Base-by-base conservation (phyloP, 2,329 filamentous ascomycete species). In the Phialophora macrospora region DNA sequence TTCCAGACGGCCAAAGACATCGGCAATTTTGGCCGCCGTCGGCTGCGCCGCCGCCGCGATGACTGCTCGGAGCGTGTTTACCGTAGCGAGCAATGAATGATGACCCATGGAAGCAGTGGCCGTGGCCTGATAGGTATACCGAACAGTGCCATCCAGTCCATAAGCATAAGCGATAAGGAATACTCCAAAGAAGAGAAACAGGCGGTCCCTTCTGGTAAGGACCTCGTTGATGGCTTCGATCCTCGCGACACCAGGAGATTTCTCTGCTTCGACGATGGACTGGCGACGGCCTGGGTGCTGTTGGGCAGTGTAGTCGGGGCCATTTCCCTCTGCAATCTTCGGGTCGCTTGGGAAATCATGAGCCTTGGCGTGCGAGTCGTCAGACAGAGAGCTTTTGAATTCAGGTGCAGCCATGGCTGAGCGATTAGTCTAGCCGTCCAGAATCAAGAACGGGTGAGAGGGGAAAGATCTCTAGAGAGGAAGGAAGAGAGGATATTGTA, bases 101-200 rank as follows among this genome's bases (percentile, higher is more conserved):
- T 80, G 66, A 3, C 75, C 73, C 69, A 84, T 87, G 34, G 75
- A 79, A 0, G 81, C 79, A 0, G 85, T 86, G 0, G 86, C 87
- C 69, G 81, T 79, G 0, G 85, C 81, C 77, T 85, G 65, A 30
- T 64, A 63, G 38, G 60, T 69, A 61, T 67, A 70, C 12, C 62
- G 65, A 55, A 63, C 38, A 24, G 59, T 62, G 22, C 65, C 70
- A 60, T 70, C 69, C 22, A 72, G 65, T 57, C 69, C 61, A 73
- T 89, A 90, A 38, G 82, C 85, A 74, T 88, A 90, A 11, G 87
- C 84, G 60, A 89, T 77, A 34, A 90, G 74, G 73, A 90, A 89
- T 68, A 89, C 79, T 26, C 86, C 80, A 9, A 84, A 72, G 75
- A 89, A 89, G 73, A 90, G 81, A 67, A 81, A 79, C 65, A 85